Base-by-base conservation (phyloP, 2,329 filamentous ascomycete species). In the Davidsoniella australis region DNA sequence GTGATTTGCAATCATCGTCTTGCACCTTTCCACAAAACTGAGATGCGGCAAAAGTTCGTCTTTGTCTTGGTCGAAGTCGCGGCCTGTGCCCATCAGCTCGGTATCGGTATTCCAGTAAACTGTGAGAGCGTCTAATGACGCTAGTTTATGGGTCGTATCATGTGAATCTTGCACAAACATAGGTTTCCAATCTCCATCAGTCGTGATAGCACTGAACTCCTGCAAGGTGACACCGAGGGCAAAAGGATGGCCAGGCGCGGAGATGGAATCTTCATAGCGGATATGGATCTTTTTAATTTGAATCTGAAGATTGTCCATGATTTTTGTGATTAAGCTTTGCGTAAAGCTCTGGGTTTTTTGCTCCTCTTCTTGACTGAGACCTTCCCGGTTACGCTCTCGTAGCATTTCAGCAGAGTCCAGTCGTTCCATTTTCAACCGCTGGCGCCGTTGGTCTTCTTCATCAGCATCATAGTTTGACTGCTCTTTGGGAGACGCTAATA, bases 71-170 rank as follows among this genome's bases (percentile, higher is more conserved):
- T 57, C 53, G 3, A 76, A 76, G 56, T 91, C 85, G 56, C 83
- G 80, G 6, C 87, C 87, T 4, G 83, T 80, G 10, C 87, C 86
- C 41, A 96, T 71, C 3, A 98, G 72, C 23, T 81, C 72, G 1
- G 87, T 78, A 62, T 99, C 89, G 1, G 91, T 98, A 62, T 98
- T 93, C 91, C 93, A 99, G 64, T 99, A 99, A 8, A 96, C 75
- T 2, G 91, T 87, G 46, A 99, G 67, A 4, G 88, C 86, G 29
- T 85, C 86, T 14, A 99, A 72, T 2, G 82, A 93, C 5, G 88
- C 91, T 42, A 98, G 72, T 66, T 99, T 99, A 68, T 98, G 85
- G 18, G 88, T 95, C 10, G 82, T 83, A 24, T 74, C 72, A 43
- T 78, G 78, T 1, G 84, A 83, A 56, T 89, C 84, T 62, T 95